These are phyloP conservation scores for Penicillium sumatraense DNA, from an alignment of 2,329 filamentous ascomycete species.

Conservation along the genomic window DNA sequence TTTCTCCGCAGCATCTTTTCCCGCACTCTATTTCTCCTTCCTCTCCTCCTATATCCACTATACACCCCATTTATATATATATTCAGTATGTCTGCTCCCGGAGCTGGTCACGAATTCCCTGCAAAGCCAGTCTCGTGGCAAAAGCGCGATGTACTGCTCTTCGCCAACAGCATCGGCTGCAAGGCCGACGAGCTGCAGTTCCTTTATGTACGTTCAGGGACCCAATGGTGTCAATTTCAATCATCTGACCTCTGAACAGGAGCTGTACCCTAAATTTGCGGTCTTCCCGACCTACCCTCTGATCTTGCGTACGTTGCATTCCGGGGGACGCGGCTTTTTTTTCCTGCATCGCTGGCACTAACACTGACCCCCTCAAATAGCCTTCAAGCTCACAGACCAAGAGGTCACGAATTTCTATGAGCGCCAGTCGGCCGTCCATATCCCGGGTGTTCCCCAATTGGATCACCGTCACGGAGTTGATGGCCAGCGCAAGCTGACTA, in stretches of 20 bases:
- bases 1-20: conserved; percentile 4
- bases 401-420: conserved; percentile 88
- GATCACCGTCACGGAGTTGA: conserved; percentile 77
- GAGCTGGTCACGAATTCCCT: conserved; percentile 79
- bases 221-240: not conserved
- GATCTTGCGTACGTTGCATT: conserved; percentile 66
- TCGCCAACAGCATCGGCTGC: conserved; percentile 85
- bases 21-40: not conserved
- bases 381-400: conserved; percentile 76
- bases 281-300: conserved; percentile 90
- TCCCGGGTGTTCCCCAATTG: conserved; percentile 77
- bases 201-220: conserved; percentile 70
- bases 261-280: conserved; percentile 83
- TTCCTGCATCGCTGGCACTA: conserved; percentile 36
- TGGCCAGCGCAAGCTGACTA: conserved; percentile 78
- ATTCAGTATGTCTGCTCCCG: conserved; percentile 54
- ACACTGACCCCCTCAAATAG: conserved; percentile 40
- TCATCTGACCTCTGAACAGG: conserved; percentile 54
- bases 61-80: not conserved
- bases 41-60: not conserved
- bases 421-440: conserved; percentile 66
- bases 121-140: conserved; percentile 77
- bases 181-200: conserved; percentile 90
- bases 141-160: conserved; percentile 86
- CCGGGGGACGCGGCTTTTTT: not conserved